Evolutionary conservation across 257 asterid genomes (phyloP).

Genomic region (Orobanche coerulescens): DNA sequence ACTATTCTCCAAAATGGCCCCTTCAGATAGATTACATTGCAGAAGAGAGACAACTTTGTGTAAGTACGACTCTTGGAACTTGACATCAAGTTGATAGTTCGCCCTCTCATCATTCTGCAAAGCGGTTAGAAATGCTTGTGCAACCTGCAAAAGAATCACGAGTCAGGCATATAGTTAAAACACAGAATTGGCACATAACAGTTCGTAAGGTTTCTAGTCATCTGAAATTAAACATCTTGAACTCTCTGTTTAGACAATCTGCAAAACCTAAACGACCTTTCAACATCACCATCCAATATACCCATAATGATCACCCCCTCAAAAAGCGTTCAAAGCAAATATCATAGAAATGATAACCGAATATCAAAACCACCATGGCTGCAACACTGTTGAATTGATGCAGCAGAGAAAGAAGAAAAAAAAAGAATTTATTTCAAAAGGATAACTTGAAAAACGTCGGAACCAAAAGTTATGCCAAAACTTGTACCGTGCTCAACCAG

Average conservation of each 20-base stretch:
- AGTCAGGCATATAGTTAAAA: not conserved
- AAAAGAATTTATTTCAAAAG: not conserved
- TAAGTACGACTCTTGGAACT: constrained; percentile 93
- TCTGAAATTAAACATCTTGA: constrained; percentile 12
- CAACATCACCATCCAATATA: constrained; percentile 17
- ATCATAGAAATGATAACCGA: not conserved
- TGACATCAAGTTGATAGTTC: constrained; percentile 88
- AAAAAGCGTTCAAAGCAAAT: not conserved
- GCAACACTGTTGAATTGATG: constrained; percentile 7
- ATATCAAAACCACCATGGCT: not conserved
- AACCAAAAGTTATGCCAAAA: constrained; percentile 3
- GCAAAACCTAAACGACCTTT: constrained; percentile 2
- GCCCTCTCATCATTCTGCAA: constrained; percentile 96
- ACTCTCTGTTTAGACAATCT: constrained; percentile 6
- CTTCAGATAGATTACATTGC: constrained; percentile 89
- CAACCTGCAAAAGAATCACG: constrained; percentile 56
- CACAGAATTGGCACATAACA: constrained; percentile 8
- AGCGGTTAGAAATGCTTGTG: constrained; percentile 77
- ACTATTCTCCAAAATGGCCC: constrained; percentile 59
- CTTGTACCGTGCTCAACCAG: not conserved
- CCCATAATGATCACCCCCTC: not conserved
- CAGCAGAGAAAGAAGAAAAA: constrained; percentile 2
- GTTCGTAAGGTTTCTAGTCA: not conserved
- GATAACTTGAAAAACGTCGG: not conserved
- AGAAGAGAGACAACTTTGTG: constrained; percentile 77